Evolutionary conservation across 1,284 basidiomycete species (phyloP).

Genomic region (Ustilago nuda): DNA sequence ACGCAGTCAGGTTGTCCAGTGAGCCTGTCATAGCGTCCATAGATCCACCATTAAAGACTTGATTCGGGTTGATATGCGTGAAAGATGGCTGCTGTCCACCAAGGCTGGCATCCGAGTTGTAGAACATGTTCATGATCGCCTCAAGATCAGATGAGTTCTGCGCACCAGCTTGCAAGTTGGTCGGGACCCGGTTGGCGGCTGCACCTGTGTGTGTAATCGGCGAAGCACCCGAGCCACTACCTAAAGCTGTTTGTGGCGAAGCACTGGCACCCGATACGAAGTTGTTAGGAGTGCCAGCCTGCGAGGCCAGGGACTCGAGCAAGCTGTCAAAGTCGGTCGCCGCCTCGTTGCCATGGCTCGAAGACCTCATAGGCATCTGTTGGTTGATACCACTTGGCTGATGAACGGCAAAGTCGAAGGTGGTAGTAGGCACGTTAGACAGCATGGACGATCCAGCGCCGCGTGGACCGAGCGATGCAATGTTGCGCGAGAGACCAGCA

Average conservation of each 20-base stretch:
- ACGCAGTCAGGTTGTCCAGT: slow-evolving; percentile 38
- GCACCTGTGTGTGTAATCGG: slow-evolving; percentile 17
- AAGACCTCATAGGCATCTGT: slow-evolving; percentile 17
- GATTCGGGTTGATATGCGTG: slow-evolving; percentile 65
- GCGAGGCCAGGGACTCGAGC: slow-evolving; percentile 47
- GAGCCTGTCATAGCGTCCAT: slow-evolving; percentile 34
- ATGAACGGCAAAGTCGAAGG: slow-evolving; percentile 62
- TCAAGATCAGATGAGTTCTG: slow-evolving; percentile 51
- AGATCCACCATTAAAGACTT: slow-evolving; percentile 51
- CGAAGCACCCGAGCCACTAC: slow-evolving; percentile 42
- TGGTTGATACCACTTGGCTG: slow-evolving; percentile 22
- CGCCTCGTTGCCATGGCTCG: slow-evolving; percentile 11
- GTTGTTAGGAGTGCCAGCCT: slow-evolving; percentile 34
- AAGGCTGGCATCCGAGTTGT: slow-evolving; percentile 57
- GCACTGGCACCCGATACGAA: slow-evolving; percentile 27
- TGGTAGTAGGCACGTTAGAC: slow-evolving; percentile 51
- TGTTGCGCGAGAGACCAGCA: slow-evolving; percentile 64
- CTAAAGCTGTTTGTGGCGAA: slow-evolving; percentile 37
- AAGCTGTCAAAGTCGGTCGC: slow-evolving; percentile 44
- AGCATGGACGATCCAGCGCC: slow-evolving; percentile 29
- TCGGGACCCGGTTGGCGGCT: background rate
- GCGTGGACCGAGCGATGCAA: slow-evolving; percentile 54
- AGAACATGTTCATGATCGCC: slow-evolving; percentile 65
- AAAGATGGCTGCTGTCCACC: slow-evolving; percentile 47
- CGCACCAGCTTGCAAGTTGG: slow-evolving; percentile 16